These are phyloP conservation scores for Syzygium aqueum DNA, from an alignment of 345 rosid genomes.

Conservation along the genomic window DNA sequence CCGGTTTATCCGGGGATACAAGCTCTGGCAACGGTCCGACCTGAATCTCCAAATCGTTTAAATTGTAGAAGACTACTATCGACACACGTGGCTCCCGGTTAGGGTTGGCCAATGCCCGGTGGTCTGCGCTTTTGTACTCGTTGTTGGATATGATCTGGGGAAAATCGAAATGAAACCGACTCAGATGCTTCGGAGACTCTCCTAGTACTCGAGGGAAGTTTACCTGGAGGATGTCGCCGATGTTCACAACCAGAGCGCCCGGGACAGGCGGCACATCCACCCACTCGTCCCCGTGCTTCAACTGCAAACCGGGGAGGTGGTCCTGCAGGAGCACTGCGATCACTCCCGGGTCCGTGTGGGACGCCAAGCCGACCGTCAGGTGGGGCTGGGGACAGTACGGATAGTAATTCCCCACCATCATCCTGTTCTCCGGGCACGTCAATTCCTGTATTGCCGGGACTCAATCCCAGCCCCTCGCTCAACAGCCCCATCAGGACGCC, in stretches of 20 bases:
- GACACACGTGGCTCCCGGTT: constrained; percentile 16
- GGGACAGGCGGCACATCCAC: constrained; percentile 34
- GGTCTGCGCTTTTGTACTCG: constrained; percentile 34
- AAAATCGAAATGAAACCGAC: neutral
- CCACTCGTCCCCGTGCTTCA: constrained; percentile 34
- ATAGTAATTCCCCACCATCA: constrained; percentile 39
- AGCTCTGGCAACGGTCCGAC: constrained; percentile 33
- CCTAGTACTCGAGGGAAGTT: neutral
- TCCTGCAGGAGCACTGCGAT: constrained; percentile 34
- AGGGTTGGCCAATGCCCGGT: constrained; percentile 37
- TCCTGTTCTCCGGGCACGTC: constrained; percentile 22
- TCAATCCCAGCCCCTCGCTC: constrained; percentile 41
- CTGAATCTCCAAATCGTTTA: constrained; percentile 5
- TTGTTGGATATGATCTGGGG: constrained; percentile 40
- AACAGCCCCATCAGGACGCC: constrained; percentile 27
- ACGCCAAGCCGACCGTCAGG: constrained; percentile 29
- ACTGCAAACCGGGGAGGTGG: constrained; percentile 39
- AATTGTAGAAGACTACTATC: constrained; percentile 26
- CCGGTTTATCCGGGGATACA: constrained; percentile 23
- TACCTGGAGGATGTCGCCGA: constrained; percentile 50
- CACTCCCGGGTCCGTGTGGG: constrained; percentile 42
- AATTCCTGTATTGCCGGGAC: constrained; percentile 17
- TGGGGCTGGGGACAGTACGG: constrained; percentile 51
- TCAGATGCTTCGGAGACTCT: neutral
- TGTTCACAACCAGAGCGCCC: constrained; percentile 40